Evolutionary conservation across 352 stramenopile species (phyloP).

Genomic region (Peronospora farinosa): DNA sequence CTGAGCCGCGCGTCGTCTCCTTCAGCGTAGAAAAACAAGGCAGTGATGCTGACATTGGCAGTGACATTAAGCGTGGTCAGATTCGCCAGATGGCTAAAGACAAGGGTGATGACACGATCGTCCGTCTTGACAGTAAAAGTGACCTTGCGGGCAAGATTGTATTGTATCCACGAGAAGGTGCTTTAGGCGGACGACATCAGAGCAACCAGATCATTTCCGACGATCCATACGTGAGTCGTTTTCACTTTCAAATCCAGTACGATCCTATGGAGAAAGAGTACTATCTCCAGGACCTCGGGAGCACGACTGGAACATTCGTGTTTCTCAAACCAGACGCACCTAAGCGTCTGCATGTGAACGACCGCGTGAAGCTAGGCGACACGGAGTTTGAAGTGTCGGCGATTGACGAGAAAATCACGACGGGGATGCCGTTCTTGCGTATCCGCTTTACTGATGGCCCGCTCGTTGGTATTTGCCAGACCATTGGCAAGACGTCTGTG

Average conservation of each 20-base stretch:
- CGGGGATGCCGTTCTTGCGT: conserved; percentile 64
- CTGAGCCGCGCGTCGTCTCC: conserved; percentile 31
- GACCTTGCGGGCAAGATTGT: conserved; percentile 44
- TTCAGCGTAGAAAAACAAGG: conserved; percentile 11
- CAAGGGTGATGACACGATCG: conserved; percentile 24
- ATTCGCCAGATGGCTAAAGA: conserved; percentile 20
- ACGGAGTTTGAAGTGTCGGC: conserved; percentile 76
- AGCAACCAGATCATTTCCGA: conserved; percentile 85
- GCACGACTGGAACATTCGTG: conserved; percentile 73
- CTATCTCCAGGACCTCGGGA: conserved; percentile 72
- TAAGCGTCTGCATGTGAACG: conserved; percentile 61
- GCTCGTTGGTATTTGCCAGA: conserved; percentile 61
- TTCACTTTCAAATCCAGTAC: conserved; percentile 78
- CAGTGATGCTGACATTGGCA: conserved; percentile 1
- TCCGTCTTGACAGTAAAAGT: conserved; percentile 12
- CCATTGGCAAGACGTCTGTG: conserved; percentile 65
- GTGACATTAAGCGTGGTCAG: background rate
- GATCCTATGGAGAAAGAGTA: conserved; percentile 81
- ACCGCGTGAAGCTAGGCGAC: conserved; percentile 73
- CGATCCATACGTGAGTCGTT: conserved; percentile 76
- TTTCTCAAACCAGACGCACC: conserved; percentile 67
- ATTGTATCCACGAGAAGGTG: conserved; percentile 55
- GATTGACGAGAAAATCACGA: conserved; percentile 61
- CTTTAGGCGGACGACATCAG: conserved; percentile 57
- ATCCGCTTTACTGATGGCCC: conserved; percentile 76